Base-by-base conservation (phyloP, 2,329 filamentous ascomycete genomes). In the Stachybotrys chartarum region DNA sequence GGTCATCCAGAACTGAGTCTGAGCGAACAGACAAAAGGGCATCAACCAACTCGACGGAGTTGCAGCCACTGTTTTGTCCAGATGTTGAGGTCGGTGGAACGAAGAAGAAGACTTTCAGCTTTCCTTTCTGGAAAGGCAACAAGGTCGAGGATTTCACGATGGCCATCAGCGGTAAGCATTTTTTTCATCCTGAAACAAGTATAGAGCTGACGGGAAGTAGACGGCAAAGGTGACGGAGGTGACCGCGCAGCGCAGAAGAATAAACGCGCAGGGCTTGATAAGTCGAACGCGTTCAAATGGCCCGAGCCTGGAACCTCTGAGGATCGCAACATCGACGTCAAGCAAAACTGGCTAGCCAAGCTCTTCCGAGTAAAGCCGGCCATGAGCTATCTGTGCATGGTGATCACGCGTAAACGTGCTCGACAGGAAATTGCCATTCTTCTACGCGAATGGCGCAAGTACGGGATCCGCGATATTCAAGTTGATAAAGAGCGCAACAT, bases 291-390 rank as follows among this genome's bases (percentile, higher is more conserved):
- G 31, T 58, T 63, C 52, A 66, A 61, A 46, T 66, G 72, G 58
- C 65, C 68, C 18, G 70, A 70, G 31, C 71, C 70, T 35, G 68
- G 70, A 32, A 69, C 68, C 57, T 69, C 70, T 17, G 62, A 64
- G 32, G 73, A 72, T 58, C 79, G 79, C 55, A 79, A 79, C 70
- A 88, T 82, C 64, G 85, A 84, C 58, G 80, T 84, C 32, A 86
- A 85, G 66, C 86, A 91, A 65, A 96, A 88, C 62, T 97, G 93
- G 92, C 82, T 97, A 54, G 87, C 90, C 32, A 88, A 90, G 16
- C 83, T 97, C 50, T 90, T 97, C 75, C 85, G 91, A 55, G 87
- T 97, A 66, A 96, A 94, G 68, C 93, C 93, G 1, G 89, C 87
- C 0, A 86, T 78, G 16, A 83, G 84, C 59, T 80, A 89, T 31